Evolutionary conservation across 2,329 filamentous ascomycete genomes (phyloP), one percentile per base, ranked within the genome.

Genomic region (Helotiales sp.): DNA sequence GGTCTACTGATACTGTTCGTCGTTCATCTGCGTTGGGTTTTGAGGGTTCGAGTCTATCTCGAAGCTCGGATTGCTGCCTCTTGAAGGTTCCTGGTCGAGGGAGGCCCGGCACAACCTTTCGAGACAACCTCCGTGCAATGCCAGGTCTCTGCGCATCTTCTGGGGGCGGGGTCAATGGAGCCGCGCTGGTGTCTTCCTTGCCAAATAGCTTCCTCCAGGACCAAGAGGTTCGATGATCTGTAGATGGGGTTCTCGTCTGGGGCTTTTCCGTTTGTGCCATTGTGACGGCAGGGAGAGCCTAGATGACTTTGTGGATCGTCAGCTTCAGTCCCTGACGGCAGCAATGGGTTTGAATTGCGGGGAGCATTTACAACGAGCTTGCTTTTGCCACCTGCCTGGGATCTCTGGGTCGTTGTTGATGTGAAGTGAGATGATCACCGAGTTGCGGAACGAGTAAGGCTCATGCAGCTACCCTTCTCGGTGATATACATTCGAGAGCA

Each of bases 41-140:
- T 49, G 88, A 83, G 52, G 91, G 89, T 67, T 90, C 83, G 63
- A 97, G 83, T 74, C 89, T 90, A 73, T 91, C 88, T 72, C 93
- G 86, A 70, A 87, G 86, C 79, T 97, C 94, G 30, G 93, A 95
- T 77, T 91, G 87, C 78, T 95, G 93, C 74, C 93, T 87, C 79
- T 89, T 91, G 80, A 96, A 93, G 0, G 93, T 96, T 73, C 90
- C 87, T 4, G 89, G 83, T 58, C 93, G 87, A 45, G 93, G 92
- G 43, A 97, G 81, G 17, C 91, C 90, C 20, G 93, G 91, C 17
- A 94, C 88, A n/a, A 93, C 92, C 75, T 85, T 88, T 72, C 87
- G 67, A 6, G 76, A 78, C 17, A 77, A 37, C 61, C 75, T 70
- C 50, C 75, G 75, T 40, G 71, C 74, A 30, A 77, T 64, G 8